Base-by-base conservation (phyloP, 2,329 filamentous ascomycete genomes). In the Trichoderma brevicompactum region DNA sequence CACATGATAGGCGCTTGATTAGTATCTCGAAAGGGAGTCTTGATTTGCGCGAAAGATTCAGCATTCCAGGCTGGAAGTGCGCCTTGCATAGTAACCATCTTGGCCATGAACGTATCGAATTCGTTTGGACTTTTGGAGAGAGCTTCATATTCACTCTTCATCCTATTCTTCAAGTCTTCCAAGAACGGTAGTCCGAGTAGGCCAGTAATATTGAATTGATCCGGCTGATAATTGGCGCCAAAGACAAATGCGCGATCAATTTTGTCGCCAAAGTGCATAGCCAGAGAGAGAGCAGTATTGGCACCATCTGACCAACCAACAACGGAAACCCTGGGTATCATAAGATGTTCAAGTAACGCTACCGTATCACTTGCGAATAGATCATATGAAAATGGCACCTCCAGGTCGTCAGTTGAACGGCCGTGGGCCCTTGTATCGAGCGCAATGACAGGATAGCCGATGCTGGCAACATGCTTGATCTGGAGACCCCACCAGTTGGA, bases 301-400 rank as follows among this genome's bases (percentile, higher is more conserved):
- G 59, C 59, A n/a, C 59, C 59, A 28, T 62, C 59, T 5, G 59
- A 62, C 59, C 59, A 62, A 2, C 59, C 59, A 17, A 38, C 34
- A 38, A 62, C 7, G 12, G 36, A 32, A 52, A 46, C 34, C 19
- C 5, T 52, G 0, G 59, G 8, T 7, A 62, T 46, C 3, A 40
- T 55, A 12, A 55, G 52, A 55, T 55, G 19, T 41, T 23, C 19
- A 6, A 55, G 52, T 6, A 55, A 10, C 8, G 19, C 52, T 17
- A 40, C 52, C 0, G 52, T 41, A 41, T 55, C 52, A 8, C 40
- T 40, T n/a, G 52, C 52, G 19, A 55, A 55, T 23, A 55, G 10
- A 13, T 55, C 52, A 13, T 55, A 55, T 55, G 52, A 55, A 7
- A 55, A 19, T 3, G 52, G 38, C 13, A 41, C 36, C 38, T 38